Evolutionary conservation across 2,329 filamentous ascomycete species (phyloP).

Genomic region (Septoria petroselini): DNA sequence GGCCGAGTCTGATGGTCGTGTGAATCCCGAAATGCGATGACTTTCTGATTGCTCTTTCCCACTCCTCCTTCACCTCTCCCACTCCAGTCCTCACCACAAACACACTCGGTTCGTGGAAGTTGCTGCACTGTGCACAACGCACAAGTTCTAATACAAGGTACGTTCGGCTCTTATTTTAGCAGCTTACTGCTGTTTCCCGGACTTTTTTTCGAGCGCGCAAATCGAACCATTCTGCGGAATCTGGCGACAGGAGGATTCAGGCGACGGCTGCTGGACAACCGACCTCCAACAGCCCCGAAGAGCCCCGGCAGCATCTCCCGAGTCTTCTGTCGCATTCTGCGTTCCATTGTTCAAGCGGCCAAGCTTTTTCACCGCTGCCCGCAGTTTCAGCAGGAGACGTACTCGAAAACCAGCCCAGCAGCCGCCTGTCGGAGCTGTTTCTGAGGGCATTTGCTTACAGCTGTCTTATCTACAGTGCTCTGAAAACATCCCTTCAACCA

Average conservation of each 20-base stretch:
- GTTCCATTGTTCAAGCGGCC: constrained; percentile 14
- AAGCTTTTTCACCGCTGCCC: constrained; percentile 17
- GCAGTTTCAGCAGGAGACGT: constrained; percentile 7
- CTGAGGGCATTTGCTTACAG: constrained; percentile 28
- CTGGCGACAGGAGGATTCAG: not conserved
- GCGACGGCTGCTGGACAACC: not conserved
- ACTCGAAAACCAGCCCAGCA: not conserved
- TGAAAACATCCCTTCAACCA: constrained; percentile 4
- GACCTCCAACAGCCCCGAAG: not conserved
- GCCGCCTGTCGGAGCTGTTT: constrained; percentile 1
- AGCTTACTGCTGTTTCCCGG: not conserved
- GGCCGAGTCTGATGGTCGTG: no score
- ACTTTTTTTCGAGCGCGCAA: not conserved
- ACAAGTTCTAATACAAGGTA: not conserved
- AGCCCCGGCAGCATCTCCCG: not conserved
- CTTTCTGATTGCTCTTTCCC: not conserved
- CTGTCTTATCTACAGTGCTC: constrained; percentile 2
- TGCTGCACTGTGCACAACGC: not conserved
- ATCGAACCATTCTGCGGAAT: not conserved
- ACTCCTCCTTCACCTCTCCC: constrained; percentile 2
- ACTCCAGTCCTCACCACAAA: not conserved
- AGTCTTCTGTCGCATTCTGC: not conserved
- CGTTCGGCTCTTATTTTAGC: not conserved
- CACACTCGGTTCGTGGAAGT: not conserved
- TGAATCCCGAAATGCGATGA: constrained; percentile 11